These are phyloP conservation scores for Tillandsia leiboldiana DNA, from an alignment of 176 grass and related monocot species.

Conservation along the genomic window DNA sequence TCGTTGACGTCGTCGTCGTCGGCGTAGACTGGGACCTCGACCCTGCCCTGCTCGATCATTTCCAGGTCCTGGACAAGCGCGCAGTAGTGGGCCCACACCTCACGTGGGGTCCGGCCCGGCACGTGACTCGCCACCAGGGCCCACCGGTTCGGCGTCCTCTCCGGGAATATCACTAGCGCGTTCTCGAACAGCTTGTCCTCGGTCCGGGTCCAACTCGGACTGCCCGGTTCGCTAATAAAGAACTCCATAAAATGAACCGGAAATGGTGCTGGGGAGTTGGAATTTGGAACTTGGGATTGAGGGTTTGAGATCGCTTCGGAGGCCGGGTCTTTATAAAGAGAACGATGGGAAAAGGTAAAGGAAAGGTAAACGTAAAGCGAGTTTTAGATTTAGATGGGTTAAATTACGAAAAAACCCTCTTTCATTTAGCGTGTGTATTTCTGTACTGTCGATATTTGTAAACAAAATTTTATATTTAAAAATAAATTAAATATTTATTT, in stretches of 20 bases:
- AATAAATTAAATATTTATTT: too few species aligned
- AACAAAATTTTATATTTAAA: too few species aligned
- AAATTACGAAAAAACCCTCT: too few species aligned
- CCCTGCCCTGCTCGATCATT: conserved; percentile 64
- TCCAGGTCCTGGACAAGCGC: conserved; percentile 49
- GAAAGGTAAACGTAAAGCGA: too few species aligned
- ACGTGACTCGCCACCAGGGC: conserved; percentile 38
- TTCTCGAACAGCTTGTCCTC: conserved; percentile 95
- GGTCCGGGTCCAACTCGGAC: conserved; percentile 37
- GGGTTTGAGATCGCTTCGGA: too few species aligned
- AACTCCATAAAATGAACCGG: conserved; percentile 23
- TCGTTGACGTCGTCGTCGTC: conserved; percentile 18
- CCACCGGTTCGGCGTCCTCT: conserved; percentile 55
- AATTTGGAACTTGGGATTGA: not conserved
- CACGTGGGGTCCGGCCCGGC: conserved; percentile 35
- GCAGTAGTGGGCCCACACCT: conserved; percentile 64
- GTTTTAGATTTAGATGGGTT: too few species aligned
- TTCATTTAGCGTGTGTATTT: too few species aligned
- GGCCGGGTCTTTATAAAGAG: too few species aligned
- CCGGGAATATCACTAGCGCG: conserved; percentile 54
- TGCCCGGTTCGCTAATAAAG: not conserved
- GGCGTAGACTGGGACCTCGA: conserved; percentile 36
- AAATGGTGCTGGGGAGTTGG: conserved; percentile 9
- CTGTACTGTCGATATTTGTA: too few species aligned
- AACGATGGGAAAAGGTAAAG: too few species aligned